Conservation (phyloP, 148 eudicot species). For the Cornus controversa region DNA sequence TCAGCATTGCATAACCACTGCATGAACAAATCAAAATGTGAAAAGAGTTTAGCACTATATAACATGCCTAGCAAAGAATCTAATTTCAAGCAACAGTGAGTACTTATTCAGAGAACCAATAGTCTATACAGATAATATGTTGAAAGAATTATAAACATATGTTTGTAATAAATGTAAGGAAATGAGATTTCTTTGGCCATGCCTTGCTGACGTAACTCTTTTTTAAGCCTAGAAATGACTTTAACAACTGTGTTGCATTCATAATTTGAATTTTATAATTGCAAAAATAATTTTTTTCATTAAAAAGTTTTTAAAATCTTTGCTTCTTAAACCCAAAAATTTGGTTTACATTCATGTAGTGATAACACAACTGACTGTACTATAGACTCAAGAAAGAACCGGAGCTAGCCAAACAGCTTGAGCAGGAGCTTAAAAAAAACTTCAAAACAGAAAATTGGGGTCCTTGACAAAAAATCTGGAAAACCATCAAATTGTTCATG, state of each 20-base stretch:
- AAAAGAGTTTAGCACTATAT: slow-evolving; percentile 11
- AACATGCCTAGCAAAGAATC: not conserved
- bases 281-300: too few species aligned
- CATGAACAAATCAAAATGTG: slow-evolving; percentile 18
- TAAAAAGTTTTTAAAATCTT: too few species aligned
- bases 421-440: too few species aligned
- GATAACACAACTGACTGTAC: not conserved
- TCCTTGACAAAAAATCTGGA: not conserved
- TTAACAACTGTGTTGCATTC: not conserved
- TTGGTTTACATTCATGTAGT: too few species aligned
- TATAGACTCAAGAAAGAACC: not conserved
- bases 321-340: too few species aligned
- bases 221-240: not conserved
- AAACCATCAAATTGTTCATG: not conserved
- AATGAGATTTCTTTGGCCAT: too few species aligned
- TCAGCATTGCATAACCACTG: slow-evolving; percentile 99
- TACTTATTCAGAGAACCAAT: not conserved
- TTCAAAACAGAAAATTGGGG: too few species aligned
- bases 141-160: not conserved
- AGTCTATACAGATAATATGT: not conserved
- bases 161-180: not conserved
- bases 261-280: too few species aligned
- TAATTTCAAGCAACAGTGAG: not conserved
- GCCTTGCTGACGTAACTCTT: too few species aligned
- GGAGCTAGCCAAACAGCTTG: too few species aligned